Conservation (phyloP, 352 stramenopile genomes). For the Phytophthora foliorum region DNA sequence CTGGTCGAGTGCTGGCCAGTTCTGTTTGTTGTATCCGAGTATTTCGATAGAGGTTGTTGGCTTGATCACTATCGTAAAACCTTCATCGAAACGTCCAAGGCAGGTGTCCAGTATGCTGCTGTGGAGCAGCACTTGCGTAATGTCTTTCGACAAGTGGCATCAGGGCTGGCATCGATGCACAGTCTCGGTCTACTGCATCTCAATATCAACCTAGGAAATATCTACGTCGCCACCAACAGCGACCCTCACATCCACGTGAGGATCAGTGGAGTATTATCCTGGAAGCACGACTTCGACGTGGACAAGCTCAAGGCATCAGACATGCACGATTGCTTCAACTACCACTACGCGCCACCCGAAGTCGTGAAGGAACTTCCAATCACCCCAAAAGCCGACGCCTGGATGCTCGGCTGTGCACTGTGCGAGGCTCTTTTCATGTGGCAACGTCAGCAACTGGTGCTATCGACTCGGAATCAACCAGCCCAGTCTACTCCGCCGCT, state of each 20-base stretch:
- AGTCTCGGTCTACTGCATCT: conserved; percentile 61
- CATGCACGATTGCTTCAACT: conserved; percentile 55
- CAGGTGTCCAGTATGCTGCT: conserved; percentile 20
- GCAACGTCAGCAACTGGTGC: conserved; percentile 49
- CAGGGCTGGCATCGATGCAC: conserved; percentile 64
- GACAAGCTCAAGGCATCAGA: conserved; percentile 33
- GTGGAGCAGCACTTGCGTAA: conserved; percentile 46
- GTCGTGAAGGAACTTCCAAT: conserved; percentile 35
- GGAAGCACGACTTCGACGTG: conserved; percentile 52
- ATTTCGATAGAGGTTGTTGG: conserved; percentile 55
- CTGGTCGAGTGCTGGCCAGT: conserved; percentile 72
- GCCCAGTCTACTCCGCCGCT: conserved; percentile 8
- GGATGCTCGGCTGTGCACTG: conserved; percentile 73
- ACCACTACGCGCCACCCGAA: conserved; percentile 57
- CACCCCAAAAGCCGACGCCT: conserved; percentile 61
- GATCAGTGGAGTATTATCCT: conserved; percentile 53
- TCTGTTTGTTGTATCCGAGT: conserved; percentile 60
- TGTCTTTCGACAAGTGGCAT: conserved; percentile 60
- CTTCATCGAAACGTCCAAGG: conserved; percentile 12
- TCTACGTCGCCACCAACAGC: conserved; percentile 44
- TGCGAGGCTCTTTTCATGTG: conserved; percentile 68
- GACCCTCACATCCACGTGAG: conserved; percentile 34
- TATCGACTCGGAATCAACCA: conserved; percentile 14
- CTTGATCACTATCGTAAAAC: conserved; percentile 31
- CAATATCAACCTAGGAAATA: conserved; percentile 61